Percentiles rank a stretch among this genome's conserved stretches.
phyloP scores from a whole-genome alignment of 2,329 filamentous ascomycete species.

The Aureobasidium sp. region DNA sequence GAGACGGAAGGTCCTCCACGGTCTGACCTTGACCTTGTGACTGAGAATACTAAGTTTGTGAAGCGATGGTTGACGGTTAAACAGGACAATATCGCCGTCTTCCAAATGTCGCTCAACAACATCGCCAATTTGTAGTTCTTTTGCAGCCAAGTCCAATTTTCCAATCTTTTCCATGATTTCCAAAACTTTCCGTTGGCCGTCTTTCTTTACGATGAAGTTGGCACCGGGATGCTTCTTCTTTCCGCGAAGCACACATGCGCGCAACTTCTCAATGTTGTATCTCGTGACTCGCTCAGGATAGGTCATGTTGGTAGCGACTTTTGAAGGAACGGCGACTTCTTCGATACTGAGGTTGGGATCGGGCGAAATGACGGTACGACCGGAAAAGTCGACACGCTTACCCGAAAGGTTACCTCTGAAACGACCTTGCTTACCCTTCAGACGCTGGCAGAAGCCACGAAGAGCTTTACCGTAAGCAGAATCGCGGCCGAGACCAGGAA shows the following conservation, averaged over 20 bases:
- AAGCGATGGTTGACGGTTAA: conserved; percentile 94
- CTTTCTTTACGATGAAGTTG: conserved; percentile 69
- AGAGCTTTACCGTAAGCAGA: conserved; percentile 81
- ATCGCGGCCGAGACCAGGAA: conserved; percentile 77
- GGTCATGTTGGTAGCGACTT: conserved; percentile 94
- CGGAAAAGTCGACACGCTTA: conserved; percentile 98
- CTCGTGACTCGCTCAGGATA: conserved; percentile 84
- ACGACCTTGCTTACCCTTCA: conserved; percentile 95
- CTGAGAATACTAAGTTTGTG: conserved; percentile 99
- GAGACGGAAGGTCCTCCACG: conserved; percentile 90
- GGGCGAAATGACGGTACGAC: conserved; percentile 92
- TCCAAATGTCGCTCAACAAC: conserved; percentile 90
- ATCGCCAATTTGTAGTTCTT: conserved; percentile 72
- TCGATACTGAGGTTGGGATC: conserved; percentile 92
- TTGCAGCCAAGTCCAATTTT: conserved; percentile 63
- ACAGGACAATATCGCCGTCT: conserved; percentile 91
- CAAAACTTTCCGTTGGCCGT: conserved; percentile 65
- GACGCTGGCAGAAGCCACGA: conserved; percentile 84
- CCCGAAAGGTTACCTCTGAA: conserved; percentile 96
- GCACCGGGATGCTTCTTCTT: conserved; percentile 78
- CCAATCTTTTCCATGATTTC: conserved; percentile 41
- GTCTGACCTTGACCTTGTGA: conserved; percentile 86
- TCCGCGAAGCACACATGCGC: conserved; percentile 67
- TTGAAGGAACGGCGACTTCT: conserved; percentile 81
- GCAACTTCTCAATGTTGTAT: conserved; percentile 79